Evolutionary conservation across 2,329 filamentous ascomycete species (phyloP), one percentile per base, ranked within the genome.

Genomic region (Colletotrichum plurivorum): DNA sequence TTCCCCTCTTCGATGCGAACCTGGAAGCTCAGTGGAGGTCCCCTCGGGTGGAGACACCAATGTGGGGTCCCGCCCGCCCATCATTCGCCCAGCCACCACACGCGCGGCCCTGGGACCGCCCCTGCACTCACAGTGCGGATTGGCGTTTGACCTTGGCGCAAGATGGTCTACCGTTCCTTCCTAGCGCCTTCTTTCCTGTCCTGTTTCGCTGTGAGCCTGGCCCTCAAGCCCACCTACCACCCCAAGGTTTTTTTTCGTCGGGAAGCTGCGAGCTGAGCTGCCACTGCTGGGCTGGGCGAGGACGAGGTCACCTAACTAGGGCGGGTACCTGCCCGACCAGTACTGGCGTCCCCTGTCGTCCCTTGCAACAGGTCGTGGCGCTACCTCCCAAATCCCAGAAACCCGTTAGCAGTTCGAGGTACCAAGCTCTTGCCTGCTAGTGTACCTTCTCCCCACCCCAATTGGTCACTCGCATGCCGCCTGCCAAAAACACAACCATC

Each of bases 81-180:
- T 69, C 66, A 69, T 69, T 66, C 66, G 66, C 55, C 66, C 66
- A 69, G 66, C 66, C 66, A 69, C 62, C 62, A 69, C 66, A 69
- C 66, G 62, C 66, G 66, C 66, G 66, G 66, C 66, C 66, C 56
- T 65, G 61, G 66, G 66, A 43, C 54, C 2, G 54, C 48, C 66
- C 66, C 66, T 68, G 62, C 62, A 66, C 54, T n/a, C 62, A 69
- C 62, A 55, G 62, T 66, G 62, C 54, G 61, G 54, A 15, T 22
- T 46, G 49, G 49, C 39, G 49, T 49, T 27, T 49, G 53, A n/a
- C 53, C 60, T 46, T 58, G 60, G 60, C 60, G 46, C 52, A 7
- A 46, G 16, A n/a, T 16, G 8, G 16, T 16, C 57, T 53, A 25
- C 25, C 27, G 22, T 53, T n/a, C 25, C 39, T 22, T 67, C 45